Evolutionary conservation across 1,284 basidiomycete genomes (phyloP).

Genomic region (Phylloboletellus chloephorus): DNA sequence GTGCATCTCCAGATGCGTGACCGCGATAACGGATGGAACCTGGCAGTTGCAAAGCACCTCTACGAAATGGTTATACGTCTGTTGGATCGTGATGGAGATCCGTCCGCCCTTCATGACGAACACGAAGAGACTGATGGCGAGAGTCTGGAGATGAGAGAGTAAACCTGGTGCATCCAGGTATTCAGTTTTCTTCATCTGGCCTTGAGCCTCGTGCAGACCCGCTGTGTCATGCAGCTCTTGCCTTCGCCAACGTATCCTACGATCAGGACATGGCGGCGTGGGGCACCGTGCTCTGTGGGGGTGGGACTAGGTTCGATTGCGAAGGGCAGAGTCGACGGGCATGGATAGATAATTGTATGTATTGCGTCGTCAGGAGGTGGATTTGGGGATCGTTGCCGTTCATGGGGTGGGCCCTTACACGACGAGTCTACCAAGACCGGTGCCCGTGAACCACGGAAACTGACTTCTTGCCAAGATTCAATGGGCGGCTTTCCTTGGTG

Average conservation of each 20-base stretch:
- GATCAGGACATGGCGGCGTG: slow-evolving; percentile 26
- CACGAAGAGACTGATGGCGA: slow-evolving; percentile 36
- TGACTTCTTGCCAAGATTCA: slow-evolving; percentile 7
- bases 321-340: slow-evolving; percentile 3
- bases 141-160: slow-evolving; percentile 32
- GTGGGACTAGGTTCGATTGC: slow-evolving; percentile 14
- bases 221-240: slow-evolving; percentile 38
- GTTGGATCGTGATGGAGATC: slow-evolving; percentile 29
- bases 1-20: slow-evolving; percentile 36
- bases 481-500: slow-evolving; percentile 11
- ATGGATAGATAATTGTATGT: slow-evolving; percentile 2
- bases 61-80: slow-evolving; percentile 31
- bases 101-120: slow-evolving; percentile 36
- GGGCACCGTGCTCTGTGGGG: slow-evolving; percentile 3
- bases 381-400: slow-evolving; percentile 3
- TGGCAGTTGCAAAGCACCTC: slow-evolving; percentile 26
- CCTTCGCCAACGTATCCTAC: slow-evolving; percentile 30
- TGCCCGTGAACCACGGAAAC: slow-evolving; percentile 13
- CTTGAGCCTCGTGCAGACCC: slow-evolving; percentile 36
- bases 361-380: slow-evolving; percentile 3
- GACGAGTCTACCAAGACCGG: slow-evolving; percentile 1
- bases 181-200: slow-evolving; percentile 18
- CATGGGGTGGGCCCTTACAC: slow-evolving; percentile 8
- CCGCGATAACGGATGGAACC: slow-evolving; percentile 33
- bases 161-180: slow-evolving; percentile 29